Percentiles rank a stretch among this genome's conserved stretches.
phyloP scores from a whole-genome alignment of 2,329 filamentous ascomycete species.

The Xylaria multiplex region DNA sequence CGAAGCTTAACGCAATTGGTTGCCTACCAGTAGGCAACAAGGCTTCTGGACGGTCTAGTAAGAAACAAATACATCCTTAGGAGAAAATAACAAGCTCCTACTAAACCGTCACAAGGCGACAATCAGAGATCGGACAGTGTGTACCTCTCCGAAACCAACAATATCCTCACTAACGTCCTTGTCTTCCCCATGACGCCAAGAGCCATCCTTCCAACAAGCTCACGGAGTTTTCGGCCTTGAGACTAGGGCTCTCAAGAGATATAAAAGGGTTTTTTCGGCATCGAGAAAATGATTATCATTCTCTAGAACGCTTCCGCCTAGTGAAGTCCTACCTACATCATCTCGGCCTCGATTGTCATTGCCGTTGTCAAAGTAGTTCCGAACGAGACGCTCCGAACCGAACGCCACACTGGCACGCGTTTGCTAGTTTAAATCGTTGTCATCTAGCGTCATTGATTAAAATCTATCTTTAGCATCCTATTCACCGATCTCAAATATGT shows the following conservation, averaged over 20 bases:
- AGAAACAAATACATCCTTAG: background rate
- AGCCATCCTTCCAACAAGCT: background rate
- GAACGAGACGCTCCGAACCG: background rate
- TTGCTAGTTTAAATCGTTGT: conserved; percentile 1
- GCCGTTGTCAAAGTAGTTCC: background rate
- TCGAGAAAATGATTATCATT: background rate
- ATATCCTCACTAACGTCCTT: background rate
- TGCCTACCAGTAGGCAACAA: background rate
- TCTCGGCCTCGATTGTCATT: conserved; percentile 1
- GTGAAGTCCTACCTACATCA: conserved; percentile 22
- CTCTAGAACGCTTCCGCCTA: background rate
- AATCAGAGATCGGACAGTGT: background rate
- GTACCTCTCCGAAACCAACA: background rate
- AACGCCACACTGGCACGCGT: conserved; percentile 8
- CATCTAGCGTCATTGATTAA: background rate
- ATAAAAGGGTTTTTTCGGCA: background rate
- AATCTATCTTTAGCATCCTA: background rate
- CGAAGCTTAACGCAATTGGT: background rate
- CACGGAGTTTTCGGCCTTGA: background rate
- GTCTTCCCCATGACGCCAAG: background rate
- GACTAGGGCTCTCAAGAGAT: background rate
- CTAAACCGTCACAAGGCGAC: background rate
- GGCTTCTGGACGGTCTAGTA: background rate
- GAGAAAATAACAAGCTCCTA: background rate
- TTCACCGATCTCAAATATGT: background rate